A percentile compares a stretch with the other conserved stretches of the same genome.
phyloP scores from a whole-genome alignment of 352 stramenopile genomes.

The Pythium oligandrum region DNA sequence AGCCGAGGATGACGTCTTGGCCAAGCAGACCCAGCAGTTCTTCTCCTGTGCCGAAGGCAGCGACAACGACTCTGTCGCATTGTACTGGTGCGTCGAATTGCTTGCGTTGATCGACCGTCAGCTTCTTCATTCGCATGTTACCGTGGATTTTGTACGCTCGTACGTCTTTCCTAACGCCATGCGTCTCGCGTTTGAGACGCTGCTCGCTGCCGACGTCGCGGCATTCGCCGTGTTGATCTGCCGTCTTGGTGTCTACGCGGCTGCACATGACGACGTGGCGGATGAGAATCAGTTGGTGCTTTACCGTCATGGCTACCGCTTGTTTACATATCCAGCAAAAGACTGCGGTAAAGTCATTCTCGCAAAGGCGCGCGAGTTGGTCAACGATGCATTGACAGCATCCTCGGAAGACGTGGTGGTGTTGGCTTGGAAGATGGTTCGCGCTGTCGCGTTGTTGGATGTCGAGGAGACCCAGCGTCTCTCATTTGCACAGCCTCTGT shows the following conservation, averaged over 20 bases:
- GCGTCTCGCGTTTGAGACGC: constrained; percentile 40
- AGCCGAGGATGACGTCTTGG: constrained; percentile 25
- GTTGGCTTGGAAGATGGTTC: constrained; percentile 72
- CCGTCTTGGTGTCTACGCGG: constrained; percentile 44
- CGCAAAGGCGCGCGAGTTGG: not conserved
- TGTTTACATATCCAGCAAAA: constrained; percentile 15
- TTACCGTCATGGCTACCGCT: constrained; percentile 32
- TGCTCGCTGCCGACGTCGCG: constrained; percentile 27
- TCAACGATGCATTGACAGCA: constrained; percentile 3
- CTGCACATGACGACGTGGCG: constrained; percentile 39
- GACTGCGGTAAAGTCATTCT: not conserved
- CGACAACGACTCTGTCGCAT: constrained; percentile 11
- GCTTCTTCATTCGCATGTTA: constrained; percentile 47
- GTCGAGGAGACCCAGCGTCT: constrained; percentile 34
- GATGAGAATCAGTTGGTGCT: constrained; percentile 44
- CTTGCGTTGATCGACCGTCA: constrained; percentile 43
- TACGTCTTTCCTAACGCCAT: constrained; percentile 61
- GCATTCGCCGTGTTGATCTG: constrained; percentile 54
- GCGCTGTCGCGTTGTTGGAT: constrained; percentile 45
- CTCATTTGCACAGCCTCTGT: constrained; percentile 34
- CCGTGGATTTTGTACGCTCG: constrained; percentile 39
- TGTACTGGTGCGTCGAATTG: constrained; percentile 50
- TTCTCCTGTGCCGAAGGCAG: constrained; percentile 24
- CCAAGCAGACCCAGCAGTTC: constrained; percentile 35
- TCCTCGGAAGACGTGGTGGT: constrained; percentile 21